These are phyloP conservation scores for Rhodotorula sp. DNA, from an alignment of 1,284 basidiomycete species.

Conservation along the genomic window DNA sequence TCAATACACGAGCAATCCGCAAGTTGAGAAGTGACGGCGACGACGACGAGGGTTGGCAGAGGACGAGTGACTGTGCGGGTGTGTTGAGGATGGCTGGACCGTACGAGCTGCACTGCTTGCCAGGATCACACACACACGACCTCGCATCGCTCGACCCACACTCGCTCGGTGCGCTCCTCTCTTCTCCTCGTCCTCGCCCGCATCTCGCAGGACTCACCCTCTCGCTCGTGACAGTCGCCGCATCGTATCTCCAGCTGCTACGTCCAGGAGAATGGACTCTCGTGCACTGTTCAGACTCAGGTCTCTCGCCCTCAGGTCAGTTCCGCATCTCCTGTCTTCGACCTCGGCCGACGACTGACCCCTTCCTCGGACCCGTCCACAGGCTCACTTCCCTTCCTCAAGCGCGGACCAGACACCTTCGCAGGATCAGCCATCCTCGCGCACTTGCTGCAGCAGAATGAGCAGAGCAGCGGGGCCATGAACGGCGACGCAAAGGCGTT, in stretches of 20 bases:
- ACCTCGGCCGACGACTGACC: neutral
- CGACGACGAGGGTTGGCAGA: neutral
- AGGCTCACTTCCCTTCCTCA: conserved; percentile 30
- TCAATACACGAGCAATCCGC: no score
- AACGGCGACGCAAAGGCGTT: conserved; percentile 22
- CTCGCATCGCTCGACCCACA: conserved; percentile 32
- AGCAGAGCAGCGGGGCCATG: neutral
- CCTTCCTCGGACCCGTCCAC: neutral
- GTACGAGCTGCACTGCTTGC: conserved; percentile 25
- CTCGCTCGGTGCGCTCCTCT: conserved; percentile 17
- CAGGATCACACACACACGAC: conserved; percentile 28
- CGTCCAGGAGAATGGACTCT: conserved; percentile 30
- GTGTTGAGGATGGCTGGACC: neutral
- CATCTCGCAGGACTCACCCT: neutral
- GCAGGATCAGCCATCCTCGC: conserved; percentile 23
- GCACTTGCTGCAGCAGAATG: conserved; percentile 11
- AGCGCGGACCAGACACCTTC: conserved; percentile 17
- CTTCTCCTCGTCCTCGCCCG: neutral
- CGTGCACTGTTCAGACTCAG: conserved; percentile 16
- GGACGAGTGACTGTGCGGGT: neutral
- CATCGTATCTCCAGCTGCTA: conserved; percentile 37
- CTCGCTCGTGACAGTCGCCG: conserved; percentile 16
- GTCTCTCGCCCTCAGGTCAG: conserved; percentile 16
- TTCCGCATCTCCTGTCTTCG: neutral
- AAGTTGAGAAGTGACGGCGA: neutral